Conservation (phyloP, 306 rosid species). For the Prosopis cineraria region DNA sequence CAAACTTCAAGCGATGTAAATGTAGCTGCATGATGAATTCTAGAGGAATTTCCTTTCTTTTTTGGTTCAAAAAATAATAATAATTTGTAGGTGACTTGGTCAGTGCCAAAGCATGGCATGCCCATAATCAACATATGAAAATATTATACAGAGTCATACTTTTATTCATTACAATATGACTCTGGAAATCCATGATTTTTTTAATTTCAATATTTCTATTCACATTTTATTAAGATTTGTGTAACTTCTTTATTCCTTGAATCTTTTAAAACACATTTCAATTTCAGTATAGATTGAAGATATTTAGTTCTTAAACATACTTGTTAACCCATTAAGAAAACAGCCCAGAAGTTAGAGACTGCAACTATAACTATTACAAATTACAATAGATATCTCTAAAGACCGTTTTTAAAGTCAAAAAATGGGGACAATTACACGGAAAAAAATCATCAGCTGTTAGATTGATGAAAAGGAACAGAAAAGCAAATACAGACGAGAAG, state of each 20-base stretch:
- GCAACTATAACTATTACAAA: not conserved
- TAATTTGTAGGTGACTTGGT: not conserved
- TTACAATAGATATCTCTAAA: not conserved
- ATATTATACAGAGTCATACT: not conserved
- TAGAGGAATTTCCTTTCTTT: not conserved
- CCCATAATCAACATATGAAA: not conserved
- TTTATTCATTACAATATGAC: not conserved
- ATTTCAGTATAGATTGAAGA: not conserved
- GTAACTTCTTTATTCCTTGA: not conserved
- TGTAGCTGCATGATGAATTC: not conserved
- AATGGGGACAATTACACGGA: not conserved
- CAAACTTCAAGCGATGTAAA: not conserved
- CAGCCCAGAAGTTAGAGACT: not conserved
- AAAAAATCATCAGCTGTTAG: not conserved
- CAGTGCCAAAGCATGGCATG: not conserved
- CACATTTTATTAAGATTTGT: not conserved
- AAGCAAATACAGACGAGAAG: not conserved
- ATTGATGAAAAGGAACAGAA: not conserved
- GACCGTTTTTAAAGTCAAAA: not conserved
- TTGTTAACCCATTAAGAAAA: not conserved
- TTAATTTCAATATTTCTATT: not conserved
- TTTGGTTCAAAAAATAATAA: not conserved
- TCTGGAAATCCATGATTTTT: not conserved
- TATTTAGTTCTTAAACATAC: not conserved
- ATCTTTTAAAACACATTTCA: not conserved